A percentile compares a stretch with the other conserved stretches of the same genome.
These are phyloP conservation scores for Pugionium dolabratum DNA, from an alignment of 345 rosid species.

Conservation along the genomic window DNA sequence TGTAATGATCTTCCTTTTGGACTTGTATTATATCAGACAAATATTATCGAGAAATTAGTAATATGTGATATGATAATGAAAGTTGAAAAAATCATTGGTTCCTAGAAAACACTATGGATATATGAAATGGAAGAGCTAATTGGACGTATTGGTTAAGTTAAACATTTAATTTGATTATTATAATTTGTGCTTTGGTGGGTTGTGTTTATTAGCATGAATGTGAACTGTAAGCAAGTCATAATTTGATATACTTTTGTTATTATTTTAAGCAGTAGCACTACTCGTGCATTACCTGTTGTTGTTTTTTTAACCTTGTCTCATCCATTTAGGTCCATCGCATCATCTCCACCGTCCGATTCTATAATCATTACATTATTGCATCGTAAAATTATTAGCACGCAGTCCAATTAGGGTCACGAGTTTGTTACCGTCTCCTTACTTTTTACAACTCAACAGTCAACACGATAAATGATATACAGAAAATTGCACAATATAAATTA, in stretches of 20 bases:
- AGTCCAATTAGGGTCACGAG: conserved; percentile 9
- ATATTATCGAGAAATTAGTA: too few relatives aligned
- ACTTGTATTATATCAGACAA: too few relatives aligned
- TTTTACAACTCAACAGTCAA: too few relatives aligned
- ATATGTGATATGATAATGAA: too few relatives aligned
- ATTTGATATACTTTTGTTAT: conserved; percentile 13
- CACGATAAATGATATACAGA: too few relatives aligned
- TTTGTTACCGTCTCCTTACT: conserved; percentile 5
- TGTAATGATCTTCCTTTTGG: too few relatives aligned
- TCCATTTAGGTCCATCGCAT: conserved; percentile 28
- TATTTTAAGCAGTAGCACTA: conserved; percentile 22
- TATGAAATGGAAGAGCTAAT: not conserved
- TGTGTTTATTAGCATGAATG: conserved; percentile 31
- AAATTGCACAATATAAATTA: too few relatives aligned
- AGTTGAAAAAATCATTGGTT: too few relatives aligned
- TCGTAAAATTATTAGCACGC: conserved; percentile 11
- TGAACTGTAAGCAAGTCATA: conserved; percentile 24
- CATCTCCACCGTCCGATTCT: conserved; percentile 29
- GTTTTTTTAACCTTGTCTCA: conserved; percentile 12
- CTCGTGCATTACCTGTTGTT: conserved; percentile 35
- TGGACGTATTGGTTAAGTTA: not conserved
- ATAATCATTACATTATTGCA: conserved; percentile 23
- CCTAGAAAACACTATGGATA: not conserved
- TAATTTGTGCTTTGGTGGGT: conserved; percentile 39
- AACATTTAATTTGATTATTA: conserved; percentile 6